Conservation (phyloP, 768 basidiomycete genomes). For the Paxillus ammoniavirescens region DNA sequence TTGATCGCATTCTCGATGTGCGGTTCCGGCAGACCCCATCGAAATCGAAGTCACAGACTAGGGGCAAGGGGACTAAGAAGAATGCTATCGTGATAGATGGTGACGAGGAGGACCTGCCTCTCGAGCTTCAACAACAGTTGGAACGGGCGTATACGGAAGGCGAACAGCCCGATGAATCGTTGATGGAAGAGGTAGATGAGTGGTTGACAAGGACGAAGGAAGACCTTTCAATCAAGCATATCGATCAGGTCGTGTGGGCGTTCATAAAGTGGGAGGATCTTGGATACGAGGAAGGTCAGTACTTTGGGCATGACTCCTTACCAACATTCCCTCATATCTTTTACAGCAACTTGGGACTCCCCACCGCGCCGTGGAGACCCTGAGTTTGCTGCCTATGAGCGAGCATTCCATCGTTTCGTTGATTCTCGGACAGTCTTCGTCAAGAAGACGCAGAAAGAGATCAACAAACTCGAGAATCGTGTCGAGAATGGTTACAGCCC, state of each 20-base stretch:
- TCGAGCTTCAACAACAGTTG: conserved; percentile 25
- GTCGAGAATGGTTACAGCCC: conserved; percentile 51
- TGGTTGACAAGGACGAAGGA: conserved; percentile 45
- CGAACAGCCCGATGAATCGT: conserved; percentile 54
- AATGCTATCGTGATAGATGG: conserved; percentile 12
- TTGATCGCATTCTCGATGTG: conserved; percentile 90
- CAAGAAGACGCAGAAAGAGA: conserved; percentile 41
- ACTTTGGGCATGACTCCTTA: background rate
- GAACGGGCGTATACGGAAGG: conserved; percentile 54
- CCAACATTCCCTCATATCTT: conserved; percentile 4
- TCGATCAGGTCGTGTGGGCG: conserved; percentile 68
- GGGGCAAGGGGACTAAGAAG: conserved; percentile 16
- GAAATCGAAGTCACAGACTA: conserved; percentile 13
- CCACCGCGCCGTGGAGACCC: conserved; percentile 63
- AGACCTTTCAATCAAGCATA: conserved; percentile 44
- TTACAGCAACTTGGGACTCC: conserved; percentile 87
- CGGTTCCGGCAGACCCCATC: conserved; percentile 54
- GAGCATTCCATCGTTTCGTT: conserved; percentile 68
- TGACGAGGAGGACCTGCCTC: conserved; percentile 27
- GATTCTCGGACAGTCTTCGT: conserved; percentile 60
- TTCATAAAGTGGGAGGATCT: conserved; percentile 94
- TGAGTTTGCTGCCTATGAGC: conserved; percentile 61
- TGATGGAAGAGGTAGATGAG: conserved; percentile 59
- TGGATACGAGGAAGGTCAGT: conserved; percentile 86
- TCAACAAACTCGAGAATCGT: conserved; percentile 50